Base-by-base conservation (phyloP, 257 asterid species). In the Hygrophila difformis region DNA sequence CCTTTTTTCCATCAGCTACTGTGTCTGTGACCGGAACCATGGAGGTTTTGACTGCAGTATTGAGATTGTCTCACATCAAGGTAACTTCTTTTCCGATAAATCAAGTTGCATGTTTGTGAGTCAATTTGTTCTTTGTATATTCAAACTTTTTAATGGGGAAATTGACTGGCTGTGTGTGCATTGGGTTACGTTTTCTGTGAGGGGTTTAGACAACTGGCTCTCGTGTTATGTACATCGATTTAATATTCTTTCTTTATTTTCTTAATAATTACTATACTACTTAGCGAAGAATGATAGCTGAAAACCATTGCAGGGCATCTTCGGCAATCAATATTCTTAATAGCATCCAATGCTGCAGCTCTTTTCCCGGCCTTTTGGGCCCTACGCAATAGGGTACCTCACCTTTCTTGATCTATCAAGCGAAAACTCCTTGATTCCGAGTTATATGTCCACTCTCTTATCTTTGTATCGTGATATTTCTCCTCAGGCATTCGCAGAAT, bases 321-420 rank as follows among this genome's bases (percentile, higher is more conserved):
- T 55, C 66, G 68, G 66, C 96, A 91, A 43, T 86, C 99, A 6
- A 76, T 86, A 54, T 70, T 78, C 64, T 95, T 91, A 26, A 82
- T 91, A 61, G 96, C 85, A 53, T 86, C 99, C 34, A 91, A 91
- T 60, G 93, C 81, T 51, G 99, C 95, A 15, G 92, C 96, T 18
- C 55, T 86, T 34, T 88, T 91, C n/a, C 99, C 99, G n/a, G 93
- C 97, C 51, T 91, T 72, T 60, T 86, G 94, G 97, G 75, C 96
- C 53, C 94, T 91, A 56, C 94, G 94, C 39, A 74, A 76, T 51
- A 91, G 74, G 99, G 97, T 91, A 61, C 44, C 9, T 59, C 8
- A 14, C 33, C 28, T 56, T 57, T 33, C n/a, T n/a, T n/a, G n/a
- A n/a, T n/a, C n/a, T n/a, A n/a, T n/a, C n/a, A n/a, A n/a, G n/a